A percentile compares a stretch with the other conserved stretches of the same genome.
These are phyloP conservation scores for Myriangium duriaei DNA, from an alignment of 2,329 filamentous ascomycete species.

Conservation along the genomic window DNA sequence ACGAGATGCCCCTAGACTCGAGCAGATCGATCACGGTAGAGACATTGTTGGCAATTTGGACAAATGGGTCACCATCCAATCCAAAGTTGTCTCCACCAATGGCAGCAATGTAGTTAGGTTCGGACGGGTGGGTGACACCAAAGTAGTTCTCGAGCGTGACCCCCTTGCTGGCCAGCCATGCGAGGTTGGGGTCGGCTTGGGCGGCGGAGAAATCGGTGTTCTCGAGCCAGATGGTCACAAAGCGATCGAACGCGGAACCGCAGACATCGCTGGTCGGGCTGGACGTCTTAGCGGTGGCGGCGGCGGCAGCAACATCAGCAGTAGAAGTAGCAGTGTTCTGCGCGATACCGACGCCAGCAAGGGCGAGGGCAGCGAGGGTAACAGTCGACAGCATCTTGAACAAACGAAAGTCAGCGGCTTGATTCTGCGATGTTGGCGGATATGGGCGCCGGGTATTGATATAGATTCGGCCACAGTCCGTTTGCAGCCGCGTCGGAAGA, in stretches of 20 bases:
- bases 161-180: conserved; percentile 47
- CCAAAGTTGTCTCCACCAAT: conserved; percentile 63
- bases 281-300: conserved; percentile 47
- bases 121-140: conserved; percentile 54
- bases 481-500: too few species aligned
- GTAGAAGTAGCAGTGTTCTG: conserved; percentile 38
- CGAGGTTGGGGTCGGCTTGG: conserved; percentile 47
- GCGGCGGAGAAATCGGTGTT: conserved; percentile 59
- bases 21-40: conserved; percentile 30
- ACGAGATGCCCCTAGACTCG: conserved; percentile 30
- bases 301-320: conserved; percentile 41
- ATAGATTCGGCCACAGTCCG: too few species aligned
- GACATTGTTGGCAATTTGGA: conserved; percentile 29
- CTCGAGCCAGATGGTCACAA: conserved; percentile 64
- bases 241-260: conserved; percentile 60
- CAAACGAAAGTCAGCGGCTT: conserved; percentile 6
- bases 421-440: too few species aligned
- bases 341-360: conserved; percentile 20
- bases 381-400: conserved; percentile 13
- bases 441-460: too few species aligned
- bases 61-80: conserved; percentile 55
- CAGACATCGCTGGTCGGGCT: conserved; percentile 52
- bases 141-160: conserved; percentile 45
- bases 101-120: conserved; percentile 63
- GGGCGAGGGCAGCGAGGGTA: conserved; percentile 17